Evolutionary conservation across 1,284 basidiomycete species (phyloP).

Genomic region (Sporisorium graminicola): DNA sequence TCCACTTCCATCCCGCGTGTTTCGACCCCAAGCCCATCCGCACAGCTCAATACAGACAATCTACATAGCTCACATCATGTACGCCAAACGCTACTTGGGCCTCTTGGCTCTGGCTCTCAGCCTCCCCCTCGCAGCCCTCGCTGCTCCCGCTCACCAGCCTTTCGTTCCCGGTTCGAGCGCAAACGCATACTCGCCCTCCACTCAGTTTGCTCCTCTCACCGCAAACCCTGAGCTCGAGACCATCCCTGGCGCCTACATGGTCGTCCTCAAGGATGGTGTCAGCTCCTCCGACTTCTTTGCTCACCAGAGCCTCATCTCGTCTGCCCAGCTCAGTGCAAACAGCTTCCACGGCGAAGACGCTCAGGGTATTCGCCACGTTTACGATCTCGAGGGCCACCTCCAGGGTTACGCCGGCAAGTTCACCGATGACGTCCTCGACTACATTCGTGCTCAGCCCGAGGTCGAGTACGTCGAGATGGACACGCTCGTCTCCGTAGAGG

Average conservation of each 20-base stretch:
- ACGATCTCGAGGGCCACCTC: slow-evolving; percentile 69
- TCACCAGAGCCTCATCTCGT: slow-evolving; percentile 56
- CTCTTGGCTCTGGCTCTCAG: slow-evolving; percentile 51
- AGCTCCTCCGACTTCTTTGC: slow-evolving; percentile 54
- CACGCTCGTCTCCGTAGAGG: slow-evolving; percentile 61
- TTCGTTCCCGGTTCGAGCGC: slow-evolving; percentile 54
- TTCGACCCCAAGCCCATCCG: neutral
- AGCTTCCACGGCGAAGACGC: slow-evolving; percentile 55
- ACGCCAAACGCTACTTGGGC: slow-evolving; percentile 52
- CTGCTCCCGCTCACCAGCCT: slow-evolving; percentile 52
- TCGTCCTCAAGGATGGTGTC: slow-evolving; percentile 66
- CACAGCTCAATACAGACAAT: slow-evolving; percentile 1
- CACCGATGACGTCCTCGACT: slow-evolving; percentile 79
- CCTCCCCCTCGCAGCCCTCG: slow-evolving; percentile 47
- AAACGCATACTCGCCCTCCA: slow-evolving; percentile 47
- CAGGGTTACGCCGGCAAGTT: slow-evolving; percentile 90
- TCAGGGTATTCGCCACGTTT: slow-evolving; percentile 62
- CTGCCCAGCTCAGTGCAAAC: slow-evolving; percentile 54
- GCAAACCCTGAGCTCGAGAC: slow-evolving; percentile 57
- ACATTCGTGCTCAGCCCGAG: slow-evolving; percentile 87
- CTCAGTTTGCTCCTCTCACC: slow-evolving; percentile 49
- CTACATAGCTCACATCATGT: slow-evolving; percentile 21
- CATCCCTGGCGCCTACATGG: slow-evolving; percentile 65
- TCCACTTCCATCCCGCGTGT: neutral
- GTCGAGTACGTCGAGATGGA: slow-evolving; percentile 94